Percentiles rank a stretch among this genome's conserved stretches.
phyloP scores from a whole-genome alignment of 345 rosid genomes.

The Erodium maritimum region DNA sequence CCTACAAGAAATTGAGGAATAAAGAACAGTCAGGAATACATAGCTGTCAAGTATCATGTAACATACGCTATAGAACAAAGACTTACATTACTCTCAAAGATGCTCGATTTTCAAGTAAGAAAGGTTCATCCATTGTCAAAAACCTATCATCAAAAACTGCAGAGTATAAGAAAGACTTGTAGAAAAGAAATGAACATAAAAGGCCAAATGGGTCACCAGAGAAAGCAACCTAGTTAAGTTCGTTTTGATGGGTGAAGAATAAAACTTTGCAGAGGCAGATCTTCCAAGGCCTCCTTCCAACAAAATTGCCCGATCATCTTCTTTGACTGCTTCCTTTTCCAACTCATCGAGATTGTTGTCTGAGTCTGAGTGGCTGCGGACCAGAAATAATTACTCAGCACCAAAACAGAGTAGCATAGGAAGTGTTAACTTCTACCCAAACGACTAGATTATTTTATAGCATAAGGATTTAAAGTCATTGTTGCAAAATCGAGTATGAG shows the following conservation, averaged over 20 bases:
- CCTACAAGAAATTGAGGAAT: constrained; percentile 27
- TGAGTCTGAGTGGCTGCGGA: constrained; percentile 93
- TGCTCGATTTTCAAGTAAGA: constrained; percentile 81
- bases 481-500: too few species aligned
- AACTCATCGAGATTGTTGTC: constrained; percentile 73
- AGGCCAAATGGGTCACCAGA: constrained; percentile 5
- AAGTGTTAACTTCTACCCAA: too few species aligned
- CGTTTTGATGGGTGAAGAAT: constrained; percentile 48
- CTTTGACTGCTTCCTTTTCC: constrained; percentile 50
- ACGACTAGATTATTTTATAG: too few species aligned
- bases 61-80: constrained; percentile 2
- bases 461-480: too few species aligned
- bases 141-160: constrained; percentile 39
- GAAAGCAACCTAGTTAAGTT: constrained; percentile 55
- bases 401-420: neutral
- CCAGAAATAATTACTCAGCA: constrained; percentile 12
- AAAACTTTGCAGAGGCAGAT: constrained; percentile 62
- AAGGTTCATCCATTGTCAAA: constrained; percentile 78
- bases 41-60: neutral
- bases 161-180: constrained; percentile 11
- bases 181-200: constrained; percentile 4
- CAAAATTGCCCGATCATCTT: constrained; percentile 73
- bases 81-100: constrained; percentile 83
- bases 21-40: neutral
- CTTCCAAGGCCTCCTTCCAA: constrained; percentile 82